Base-by-base conservation (phyloP, 2,329 filamentous ascomycete genomes). In the Apiospora arundinis region DNA sequence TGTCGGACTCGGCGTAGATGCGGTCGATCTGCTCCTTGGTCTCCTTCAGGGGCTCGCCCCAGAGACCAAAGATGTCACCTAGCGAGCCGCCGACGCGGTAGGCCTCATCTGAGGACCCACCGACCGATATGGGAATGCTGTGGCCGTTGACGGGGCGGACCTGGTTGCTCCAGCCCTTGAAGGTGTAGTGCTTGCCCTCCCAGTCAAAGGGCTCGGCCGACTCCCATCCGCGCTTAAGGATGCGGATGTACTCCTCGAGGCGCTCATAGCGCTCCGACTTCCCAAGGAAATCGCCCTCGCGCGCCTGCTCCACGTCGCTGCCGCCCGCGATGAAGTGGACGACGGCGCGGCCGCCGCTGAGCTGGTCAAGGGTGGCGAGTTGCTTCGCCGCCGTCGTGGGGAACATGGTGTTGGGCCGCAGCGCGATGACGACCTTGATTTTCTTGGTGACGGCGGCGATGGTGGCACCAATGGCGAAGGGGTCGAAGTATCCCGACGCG, bases 291-390 rank as follows among this genome's bases (percentile, higher is more conserved):
- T 91, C 89, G 14, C 89, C 89, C 77, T 91, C 89, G 37, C 83
- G 83, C 0, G 88, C 88, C 77, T 91, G 89, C 73, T 91, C 89
- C 2, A 79, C 85, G 70, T 91, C 89, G 71, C 84, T 89, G 67
- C 89, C 89, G 40, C 89, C 89, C 0, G 89, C 89, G 73, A 91
- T 91, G 76, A 91, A 90, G 75, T 91, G 89, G 14, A 90, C 89
- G 0, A 91, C 88, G 4, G 85, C 88, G 12, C 89, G 85, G 9
- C 89, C 89, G 3, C 78, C 80, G 77, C 86, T 87, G 37, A 91
- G 85, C 73, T 90, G 89, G 74, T 90, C 88, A 0, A 91, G 85
- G 0, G 89, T 91, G 1, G 89, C 88, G 1, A 91, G 84, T 4
- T 87, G 85, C 78, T 90, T 91, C 56, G 89, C 89, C 0, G 89